Conservation (phyloP, 2,329 filamentous ascomycete genomes). For the Arachnomyces sp. region DNA sequence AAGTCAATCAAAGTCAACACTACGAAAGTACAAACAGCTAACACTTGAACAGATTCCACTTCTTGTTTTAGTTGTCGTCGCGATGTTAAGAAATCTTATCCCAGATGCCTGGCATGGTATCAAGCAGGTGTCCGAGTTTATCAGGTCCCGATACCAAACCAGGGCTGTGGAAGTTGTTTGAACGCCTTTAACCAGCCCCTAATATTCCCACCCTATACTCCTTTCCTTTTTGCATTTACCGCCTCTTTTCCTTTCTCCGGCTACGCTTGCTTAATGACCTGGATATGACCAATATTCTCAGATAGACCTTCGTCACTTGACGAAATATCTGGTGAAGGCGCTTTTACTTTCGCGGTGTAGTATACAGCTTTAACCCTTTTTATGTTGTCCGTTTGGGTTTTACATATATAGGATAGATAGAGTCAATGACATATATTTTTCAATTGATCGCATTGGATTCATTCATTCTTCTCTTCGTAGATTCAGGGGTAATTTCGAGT, state of each 20-base stretch:
- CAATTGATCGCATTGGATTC: no score
- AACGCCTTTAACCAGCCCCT: no score
- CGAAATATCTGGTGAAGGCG: no score
- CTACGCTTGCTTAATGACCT: not conserved
- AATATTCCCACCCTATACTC: no score
- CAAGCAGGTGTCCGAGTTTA: constrained; percentile 30
- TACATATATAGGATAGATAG: no score
- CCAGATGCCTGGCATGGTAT: constrained; percentile 34
- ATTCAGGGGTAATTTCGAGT: no score
- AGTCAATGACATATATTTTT: no score
- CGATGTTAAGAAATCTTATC: constrained; percentile 37
- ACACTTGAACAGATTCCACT: constrained; percentile 37
- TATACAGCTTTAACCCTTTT: not conserved
- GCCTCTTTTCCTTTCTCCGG: constrained; percentile 9
- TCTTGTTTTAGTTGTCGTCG: constrained; percentile 36
- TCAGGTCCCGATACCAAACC: constrained; percentile 28
- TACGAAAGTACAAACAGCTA: constrained; percentile 12
- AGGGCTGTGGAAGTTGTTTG: constrained; percentile 23
- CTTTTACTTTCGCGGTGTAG: no score
- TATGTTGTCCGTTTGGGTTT: constrained; percentile 10
- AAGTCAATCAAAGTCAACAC: constrained; percentile 18
- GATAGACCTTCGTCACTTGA: no score
- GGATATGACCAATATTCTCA: no score
- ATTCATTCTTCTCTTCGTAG: no score
- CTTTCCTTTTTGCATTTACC: constrained; percentile 16